phyloP scores from a whole-genome alignment of 1,139 yeast species.

The Kluyveromyces sp. region DNA sequence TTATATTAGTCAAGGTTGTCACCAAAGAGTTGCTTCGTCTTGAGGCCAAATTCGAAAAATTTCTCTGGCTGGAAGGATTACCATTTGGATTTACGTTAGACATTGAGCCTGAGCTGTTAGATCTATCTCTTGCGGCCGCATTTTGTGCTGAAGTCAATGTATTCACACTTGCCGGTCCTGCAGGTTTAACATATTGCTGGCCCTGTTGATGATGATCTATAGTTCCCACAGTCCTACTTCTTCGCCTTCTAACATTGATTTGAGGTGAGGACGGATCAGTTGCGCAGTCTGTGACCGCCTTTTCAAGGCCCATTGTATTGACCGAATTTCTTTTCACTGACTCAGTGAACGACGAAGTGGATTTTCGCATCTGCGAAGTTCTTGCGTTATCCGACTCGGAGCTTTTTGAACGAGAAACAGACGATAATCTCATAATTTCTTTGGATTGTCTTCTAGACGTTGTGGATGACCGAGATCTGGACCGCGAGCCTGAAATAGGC shows the following conservation, averaged over 20 bases:
- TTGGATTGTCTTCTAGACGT: background rate
- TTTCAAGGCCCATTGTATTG: background rate
- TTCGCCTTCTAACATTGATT: slow-evolving; percentile 10
- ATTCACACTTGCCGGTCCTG: slow-evolving; percentile 7
- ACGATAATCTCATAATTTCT: background rate
- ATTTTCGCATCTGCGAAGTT: background rate
- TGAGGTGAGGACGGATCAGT: background rate
- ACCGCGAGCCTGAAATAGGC: background rate
- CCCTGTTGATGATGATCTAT: slow-evolving; percentile 13
- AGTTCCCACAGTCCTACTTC: slow-evolving; percentile 30
- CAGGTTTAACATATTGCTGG: background rate
- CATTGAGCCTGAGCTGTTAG: slow-evolving; percentile 10
- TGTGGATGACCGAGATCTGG: slow-evolving; percentile 2
- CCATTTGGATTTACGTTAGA: background rate
- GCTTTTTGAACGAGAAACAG: slow-evolving; percentile 1
- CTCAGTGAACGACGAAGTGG: background rate
- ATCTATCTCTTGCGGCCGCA: slow-evolving; percentile 5
- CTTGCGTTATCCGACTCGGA: background rate
- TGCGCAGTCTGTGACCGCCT: background rate
- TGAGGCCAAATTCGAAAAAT: slow-evolving; percentile 12
- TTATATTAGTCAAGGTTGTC: slow-evolving; percentile 33
- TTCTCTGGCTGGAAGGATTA: slow-evolving; percentile 6
- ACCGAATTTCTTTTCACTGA: background rate
- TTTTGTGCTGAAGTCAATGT: background rate
- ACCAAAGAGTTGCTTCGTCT: slow-evolving; percentile 34